Base-by-base conservation (phyloP, 2,329 filamentous ascomycete species). In the Anthostomella pinea region DNA sequence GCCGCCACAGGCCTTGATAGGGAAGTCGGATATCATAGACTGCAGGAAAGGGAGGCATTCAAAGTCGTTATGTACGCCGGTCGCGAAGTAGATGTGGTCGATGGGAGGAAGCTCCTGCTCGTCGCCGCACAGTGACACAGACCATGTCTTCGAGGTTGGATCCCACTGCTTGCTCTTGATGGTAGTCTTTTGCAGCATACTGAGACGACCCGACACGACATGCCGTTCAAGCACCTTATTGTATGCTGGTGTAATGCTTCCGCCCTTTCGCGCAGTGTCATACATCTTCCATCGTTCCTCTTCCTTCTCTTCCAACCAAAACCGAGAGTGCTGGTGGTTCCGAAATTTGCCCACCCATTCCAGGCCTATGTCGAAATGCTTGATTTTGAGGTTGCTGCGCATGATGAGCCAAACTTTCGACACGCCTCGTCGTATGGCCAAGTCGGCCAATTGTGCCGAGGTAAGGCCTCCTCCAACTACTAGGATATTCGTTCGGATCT, bases 301-400 rank as follows among this genome's bases (percentile, higher is more conserved):
- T 41, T 87, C 81, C 5, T 75, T 77, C 49, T 89, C 84, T 3
- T 84, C 83, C 6, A 77, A 79, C 83, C 85, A 90, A 59, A 90
- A 93, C 0, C 73, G 72, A 1, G 85, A 81, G 56, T 90, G 85
- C 48, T 86, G 79, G 35, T 79, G 75, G 56, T 91, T 91, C 38
- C 82, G 80, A 59, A 85, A 91, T 57, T 91, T 91, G 8, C 83
- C 84, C 60, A 91, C 84, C 87, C 87, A 93, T 30, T 77, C 73
- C 2, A 91, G 69, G 38, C 81, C 77, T 16, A 91, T 73, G 50
- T 91, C 87, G 47, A 91, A 91, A 41, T 83, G 81, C 60, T 91
- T 91, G 32, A 87, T 72, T 49, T 68, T 66, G 9, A 73, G 51
- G 0, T 67, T 62, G 0, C 74, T 69, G 1, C 87, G 73, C 74